Evolutionary conservation across 768 basidiomycete species (phyloP).

Genomic region (Russula emetica): DNA sequence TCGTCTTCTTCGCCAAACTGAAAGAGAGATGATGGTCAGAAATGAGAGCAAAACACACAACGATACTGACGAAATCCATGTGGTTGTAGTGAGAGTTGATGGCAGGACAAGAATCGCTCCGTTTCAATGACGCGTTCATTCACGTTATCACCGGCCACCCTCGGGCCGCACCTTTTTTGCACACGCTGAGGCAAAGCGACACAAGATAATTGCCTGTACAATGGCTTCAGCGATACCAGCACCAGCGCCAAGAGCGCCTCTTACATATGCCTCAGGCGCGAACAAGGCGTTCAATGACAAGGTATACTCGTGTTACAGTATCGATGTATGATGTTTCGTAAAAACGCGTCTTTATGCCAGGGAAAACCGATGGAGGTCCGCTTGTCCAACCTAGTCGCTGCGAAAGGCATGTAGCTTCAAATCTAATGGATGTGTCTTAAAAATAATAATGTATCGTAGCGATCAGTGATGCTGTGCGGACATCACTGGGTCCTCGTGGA

Average conservation of each 20-base stretch:
- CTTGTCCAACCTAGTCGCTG: slow-evolving; percentile 95
- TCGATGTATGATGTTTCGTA: slow-evolving; percentile 22
- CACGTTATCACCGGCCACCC: slow-evolving; percentile 3
- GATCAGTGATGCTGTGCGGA: slow-evolving; percentile 95
- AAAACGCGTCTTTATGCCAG: slow-evolving; percentile 42
- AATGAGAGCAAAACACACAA: background rate
- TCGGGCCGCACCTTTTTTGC: slow-evolving; percentile 8
- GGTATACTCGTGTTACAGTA: slow-evolving; percentile 37
- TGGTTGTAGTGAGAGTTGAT: slow-evolving; percentile 4
- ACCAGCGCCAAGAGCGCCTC: slow-evolving; percentile 25
- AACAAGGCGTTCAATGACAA: slow-evolving; percentile 76
- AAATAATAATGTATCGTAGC: slow-evolving; percentile 43
- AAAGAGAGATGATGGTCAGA: background rate
- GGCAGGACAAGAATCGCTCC: too few relatives aligned
- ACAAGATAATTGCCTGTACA: background rate
- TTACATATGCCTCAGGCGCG: slow-evolving; percentile 21
- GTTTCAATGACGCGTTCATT: slow-evolving; percentile 20
- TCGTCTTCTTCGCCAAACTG: slow-evolving; percentile 25
- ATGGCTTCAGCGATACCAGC: slow-evolving; percentile 34
- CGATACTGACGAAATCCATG: slow-evolving; percentile 20
- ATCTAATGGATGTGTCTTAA: slow-evolving; percentile 20
- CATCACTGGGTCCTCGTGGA: slow-evolving; percentile 91
- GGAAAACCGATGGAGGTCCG: slow-evolving; percentile 98
- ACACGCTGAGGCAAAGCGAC: too few relatives aligned
- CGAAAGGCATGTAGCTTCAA: slow-evolving; percentile 63